Evolutionary conservation across 768 basidiomycete species (phyloP).

Genomic region (Sarcodon sp.): DNA sequence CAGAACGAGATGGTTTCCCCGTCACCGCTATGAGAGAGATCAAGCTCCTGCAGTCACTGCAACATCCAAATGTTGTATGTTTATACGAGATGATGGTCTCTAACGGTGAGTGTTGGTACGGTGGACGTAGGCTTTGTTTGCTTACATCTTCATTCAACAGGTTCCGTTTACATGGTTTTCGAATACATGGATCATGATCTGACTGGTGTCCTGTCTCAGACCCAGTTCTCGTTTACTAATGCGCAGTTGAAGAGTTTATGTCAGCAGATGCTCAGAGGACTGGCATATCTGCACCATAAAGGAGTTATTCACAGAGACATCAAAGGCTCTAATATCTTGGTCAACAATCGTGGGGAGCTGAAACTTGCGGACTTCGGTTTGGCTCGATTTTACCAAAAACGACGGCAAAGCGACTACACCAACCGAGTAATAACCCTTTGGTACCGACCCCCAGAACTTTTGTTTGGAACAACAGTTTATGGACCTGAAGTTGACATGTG

Average conservation of each 20-base stretch:
- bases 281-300: slow-evolving; percentile 92
- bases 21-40: slow-evolving; percentile 99
- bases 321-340: slow-evolving; percentile 96
- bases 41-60: slow-evolving; percentile 85
- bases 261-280: slow-evolving; percentile 88
- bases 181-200: slow-evolving; percentile 99
- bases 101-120: slow-evolving; percentile 49
- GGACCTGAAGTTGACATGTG: slow-evolving; percentile 99
- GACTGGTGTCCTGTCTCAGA: slow-evolving; percentile 88
- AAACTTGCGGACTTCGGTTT: slow-evolving; percentile 97
- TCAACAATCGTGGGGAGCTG: slow-evolving; percentile 84
- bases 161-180: slow-evolving; percentile 97
- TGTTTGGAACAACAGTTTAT: slow-evolving; percentile 93
- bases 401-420: slow-evolving; percentile 87
- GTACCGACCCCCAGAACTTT: slow-evolving; percentile 93
- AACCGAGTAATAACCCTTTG: slow-evolving; percentile 98
- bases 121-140: neutral
- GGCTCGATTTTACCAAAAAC: slow-evolving; percentile 91
- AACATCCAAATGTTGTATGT: slow-evolving; percentile 81
- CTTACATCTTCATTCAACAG: slow-evolving; percentile 26
- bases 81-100: slow-evolving; percentile 99
- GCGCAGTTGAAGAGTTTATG: slow-evolving; percentile 94
- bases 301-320: slow-evolving; percentile 97
- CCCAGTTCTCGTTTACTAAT: slow-evolving; percentile 69
- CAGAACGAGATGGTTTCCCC: slow-evolving; percentile 95